Evolutionary conservation across 2,329 filamentous ascomycete genomes (phyloP), one percentile per base, ranked within the genome.

Genomic region (Chrysoporthe deuterocubensis): DNA sequence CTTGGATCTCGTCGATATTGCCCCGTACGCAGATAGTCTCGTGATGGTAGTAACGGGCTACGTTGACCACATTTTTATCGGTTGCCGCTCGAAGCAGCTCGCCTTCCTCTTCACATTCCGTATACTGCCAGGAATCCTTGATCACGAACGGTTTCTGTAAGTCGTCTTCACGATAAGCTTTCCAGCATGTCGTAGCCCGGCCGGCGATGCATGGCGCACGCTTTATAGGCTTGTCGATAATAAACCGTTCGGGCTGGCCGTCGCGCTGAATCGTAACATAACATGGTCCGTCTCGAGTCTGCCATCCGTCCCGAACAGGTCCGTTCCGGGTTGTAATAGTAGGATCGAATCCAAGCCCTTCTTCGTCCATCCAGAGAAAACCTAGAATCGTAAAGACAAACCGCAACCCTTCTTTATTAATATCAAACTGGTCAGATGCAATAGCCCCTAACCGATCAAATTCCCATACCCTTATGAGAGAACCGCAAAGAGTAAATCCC

Each of bases 401-500:
- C 64, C 74, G 74, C 34, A 76, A 71, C 13, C 79, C 77, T 67
- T 83, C 75, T 52, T 80, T 46, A 67, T 85, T 81, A 42, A 85
- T 81, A 67, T 85, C 73, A 70, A 85, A 85, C 44, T 76, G 74
- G 32, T 78, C 72, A 11, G 81, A 85, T 64, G 78, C 78, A 46
- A 84, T 79, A 6, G 78, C 81, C 11, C 83, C 81, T 0, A 83
- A 68, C n/a, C 79, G 75, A 71, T 85, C 78, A 74, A 84, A 85
- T 66, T 74, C 74, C 81, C 76, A 85, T 65, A 82, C 69, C 63
- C 77, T 74, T 76, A 83, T 81, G 46, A 78, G 66, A 64, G 76
- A 73, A 67, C 79, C 75, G 64, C 76, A 83, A 9, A 82, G 69
- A 6, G 78, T 82, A 74, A 83, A 82, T 62, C 79, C 78, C 21